Conservation (phyloP, 75 land plant genomes). For the Cupressus sempervirens region DNA sequence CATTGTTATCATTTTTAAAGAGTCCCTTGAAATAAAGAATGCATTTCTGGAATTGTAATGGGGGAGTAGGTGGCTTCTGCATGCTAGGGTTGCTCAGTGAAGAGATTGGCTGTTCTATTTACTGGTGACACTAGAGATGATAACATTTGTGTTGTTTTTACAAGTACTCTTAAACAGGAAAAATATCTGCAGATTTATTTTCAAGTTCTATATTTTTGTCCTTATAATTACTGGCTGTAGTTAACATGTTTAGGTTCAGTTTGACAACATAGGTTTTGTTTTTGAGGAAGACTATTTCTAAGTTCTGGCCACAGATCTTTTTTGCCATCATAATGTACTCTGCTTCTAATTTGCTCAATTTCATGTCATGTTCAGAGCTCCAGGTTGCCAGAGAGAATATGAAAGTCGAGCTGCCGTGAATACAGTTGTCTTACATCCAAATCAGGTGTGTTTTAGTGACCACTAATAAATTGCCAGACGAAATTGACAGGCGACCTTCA, state of each 20-base stretch:
- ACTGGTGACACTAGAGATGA: too few species aligned
- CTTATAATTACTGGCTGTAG: too few species aligned
- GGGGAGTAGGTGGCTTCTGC: too few species aligned
- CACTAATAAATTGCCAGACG: not conserved
- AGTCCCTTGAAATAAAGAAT: too few species aligned
- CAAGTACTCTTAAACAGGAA: too few species aligned
- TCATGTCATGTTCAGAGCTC: slow-evolving; percentile 53
- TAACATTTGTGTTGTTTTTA: too few species aligned
- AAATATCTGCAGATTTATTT: too few species aligned
- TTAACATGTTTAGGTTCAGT: not conserved
- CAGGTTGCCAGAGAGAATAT: slow-evolving; percentile 93
- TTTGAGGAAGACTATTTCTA: not conserved
- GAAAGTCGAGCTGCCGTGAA: slow-evolving; percentile 99
- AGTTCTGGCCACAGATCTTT: not conserved
- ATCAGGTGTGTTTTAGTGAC: slow-evolving; percentile 56
- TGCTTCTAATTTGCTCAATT: not conserved
- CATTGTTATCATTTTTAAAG: too few species aligned
- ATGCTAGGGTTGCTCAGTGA: too few species aligned
- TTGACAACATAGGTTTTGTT: not conserved
- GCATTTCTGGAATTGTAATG: too few species aligned
- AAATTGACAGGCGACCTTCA: not conserved
- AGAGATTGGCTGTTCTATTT: too few species aligned
- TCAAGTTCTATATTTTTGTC: too few species aligned
- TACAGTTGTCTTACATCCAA: slow-evolving; percentile 97
- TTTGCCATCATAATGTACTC: not conserved